Evolutionary conservation across 2,329 filamentous ascomycete species (phyloP), one percentile per base, ranked within the genome.

Genomic region (Penicillium hordei): DNA sequence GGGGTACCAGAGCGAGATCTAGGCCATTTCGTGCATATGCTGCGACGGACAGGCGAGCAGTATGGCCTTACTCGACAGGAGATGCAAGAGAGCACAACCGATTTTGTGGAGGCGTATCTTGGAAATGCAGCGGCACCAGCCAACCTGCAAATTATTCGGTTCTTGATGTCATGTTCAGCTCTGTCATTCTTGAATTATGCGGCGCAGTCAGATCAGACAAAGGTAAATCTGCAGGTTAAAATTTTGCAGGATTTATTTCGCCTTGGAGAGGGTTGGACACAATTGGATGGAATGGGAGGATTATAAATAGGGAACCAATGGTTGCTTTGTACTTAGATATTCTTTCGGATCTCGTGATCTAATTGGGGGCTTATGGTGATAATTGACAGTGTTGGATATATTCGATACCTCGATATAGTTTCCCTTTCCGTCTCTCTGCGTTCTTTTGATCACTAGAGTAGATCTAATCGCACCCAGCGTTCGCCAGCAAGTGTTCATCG

Each of bases 101-200:
- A 42, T 10, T 52, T 52, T 44, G 15, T 52, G 21, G 49, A 44
- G 15, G 49, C 38, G 2, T 52, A 52, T 52, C 38, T 52, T 34
- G 49, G 38, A 25, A 44, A 44, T 25, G 29, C 49, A 34, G 49
- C 38, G 19, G 39, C 38, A 3, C 27, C 39, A 27, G 15, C 29
- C 10, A 52, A 23, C 10, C 1, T 33, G 2, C 38, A 23, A 23
- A 44, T 33, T 6, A 15, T 52, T 19, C 39, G 21, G 4, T 52
- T 52, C 7, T 27, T 52, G 49, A 52, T 44, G 38, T 52, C 29
- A 34, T 52, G 49, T 44, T 52, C 49, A 10, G 49, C 49, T 25
- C 27, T 52, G 15, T 52, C 49, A 19, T 52, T 52, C 19, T 34
- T 52, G 19, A 52, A 44, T 15, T 52, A 34, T 44, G 49, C 49